A percentile compares a stretch with the other conserved stretches of the same genome.
Conservation (phyloP, 192 early-diverging fungal species). For the Chytriomyces sp. region DNA sequence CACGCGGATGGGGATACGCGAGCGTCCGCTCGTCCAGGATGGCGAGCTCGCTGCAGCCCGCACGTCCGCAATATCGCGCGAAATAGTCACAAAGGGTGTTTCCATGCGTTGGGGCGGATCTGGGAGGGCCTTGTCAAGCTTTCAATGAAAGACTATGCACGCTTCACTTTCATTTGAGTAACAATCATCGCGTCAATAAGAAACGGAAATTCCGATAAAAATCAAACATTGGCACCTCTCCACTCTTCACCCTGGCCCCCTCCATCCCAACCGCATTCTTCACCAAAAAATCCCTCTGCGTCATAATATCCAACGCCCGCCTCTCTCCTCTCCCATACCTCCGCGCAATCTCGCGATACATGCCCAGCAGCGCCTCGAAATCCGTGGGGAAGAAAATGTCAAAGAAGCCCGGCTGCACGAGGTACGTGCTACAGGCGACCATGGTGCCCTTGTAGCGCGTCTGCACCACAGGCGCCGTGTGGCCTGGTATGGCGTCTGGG, state of each 20-base stretch:
- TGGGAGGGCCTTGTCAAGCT: no score
- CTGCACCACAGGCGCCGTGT: conserved; percentile 92
- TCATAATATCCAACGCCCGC: conserved; percentile 48
- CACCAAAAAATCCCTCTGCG: conserved; percentile 79
- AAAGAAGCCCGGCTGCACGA: conserved; percentile 98
- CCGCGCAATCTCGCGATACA: conserved; percentile 59
- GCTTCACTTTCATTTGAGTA: no score
- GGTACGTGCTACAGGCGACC: conserved; percentile 93
- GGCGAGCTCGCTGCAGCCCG: no score
- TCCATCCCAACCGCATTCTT: conserved; percentile 72
- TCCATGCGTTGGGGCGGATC: no score
- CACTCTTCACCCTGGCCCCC: conserved; percentile 73
- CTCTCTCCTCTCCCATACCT: conserved; percentile 33
- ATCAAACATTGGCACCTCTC: conserved; percentile 93
- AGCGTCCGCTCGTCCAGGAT: no score
- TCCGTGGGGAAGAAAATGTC: conserved; percentile 99
- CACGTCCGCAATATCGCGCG: no score
- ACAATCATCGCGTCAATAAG: no score
- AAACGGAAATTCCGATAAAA: conserved; percentile 97
- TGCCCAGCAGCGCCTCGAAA: conserved; percentile 78
- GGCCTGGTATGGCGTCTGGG: conserved; percentile 80
- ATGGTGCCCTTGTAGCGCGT: conserved; percentile 86
- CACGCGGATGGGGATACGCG: no score
- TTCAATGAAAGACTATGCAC: no score
- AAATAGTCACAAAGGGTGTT: no score